Conservation (phyloP, 148 eudicot species). For the Selenicereus undatus region DNA sequence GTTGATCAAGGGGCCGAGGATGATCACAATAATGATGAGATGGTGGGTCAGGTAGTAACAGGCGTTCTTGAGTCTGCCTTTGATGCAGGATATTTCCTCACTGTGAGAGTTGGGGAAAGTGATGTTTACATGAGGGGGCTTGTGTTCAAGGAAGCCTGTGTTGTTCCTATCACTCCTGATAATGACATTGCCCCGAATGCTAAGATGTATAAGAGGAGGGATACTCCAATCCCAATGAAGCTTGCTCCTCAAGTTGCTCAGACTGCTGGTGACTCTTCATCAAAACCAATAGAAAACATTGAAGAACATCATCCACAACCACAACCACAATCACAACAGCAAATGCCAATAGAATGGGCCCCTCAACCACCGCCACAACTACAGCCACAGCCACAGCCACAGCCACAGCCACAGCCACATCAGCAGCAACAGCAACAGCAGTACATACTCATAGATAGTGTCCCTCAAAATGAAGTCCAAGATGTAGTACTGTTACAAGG, state of each 20-base stretch:
- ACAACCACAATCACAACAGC: not conserved
- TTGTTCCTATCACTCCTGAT: slow-evolving; percentile 5
- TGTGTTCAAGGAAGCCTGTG: not conserved
- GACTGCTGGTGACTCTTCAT: not conserved
- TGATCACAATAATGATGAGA: not conserved
- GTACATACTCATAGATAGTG: too few relatives aligned
- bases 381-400: not conserved
- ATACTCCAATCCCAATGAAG: not conserved
- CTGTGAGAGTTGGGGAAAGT: not conserved
- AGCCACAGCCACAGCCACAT: not conserved
- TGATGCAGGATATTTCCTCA: not conserved
- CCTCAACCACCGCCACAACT: not conserved
- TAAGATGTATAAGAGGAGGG: not conserved
- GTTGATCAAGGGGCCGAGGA: not conserved
- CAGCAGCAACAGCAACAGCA: too few relatives aligned
- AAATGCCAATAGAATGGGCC: too few relatives aligned
- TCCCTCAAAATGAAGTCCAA: not conserved
- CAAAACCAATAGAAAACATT: not conserved
- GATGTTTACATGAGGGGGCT: not conserved
- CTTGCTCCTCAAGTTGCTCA: not conserved
- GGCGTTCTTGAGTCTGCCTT: not conserved
- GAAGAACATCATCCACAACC: not conserved
- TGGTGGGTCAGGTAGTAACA: slow-evolving; percentile 1
- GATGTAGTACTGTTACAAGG: not conserved
- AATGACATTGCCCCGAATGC: slow-evolving; percentile 7